Percentiles rank a stretch among this genome's conserved stretches.
These are phyloP conservation scores for Ustilago loliicola DNA, from an alignment of 1,284 basidiomycete genomes.

Conservation along the genomic window DNA sequence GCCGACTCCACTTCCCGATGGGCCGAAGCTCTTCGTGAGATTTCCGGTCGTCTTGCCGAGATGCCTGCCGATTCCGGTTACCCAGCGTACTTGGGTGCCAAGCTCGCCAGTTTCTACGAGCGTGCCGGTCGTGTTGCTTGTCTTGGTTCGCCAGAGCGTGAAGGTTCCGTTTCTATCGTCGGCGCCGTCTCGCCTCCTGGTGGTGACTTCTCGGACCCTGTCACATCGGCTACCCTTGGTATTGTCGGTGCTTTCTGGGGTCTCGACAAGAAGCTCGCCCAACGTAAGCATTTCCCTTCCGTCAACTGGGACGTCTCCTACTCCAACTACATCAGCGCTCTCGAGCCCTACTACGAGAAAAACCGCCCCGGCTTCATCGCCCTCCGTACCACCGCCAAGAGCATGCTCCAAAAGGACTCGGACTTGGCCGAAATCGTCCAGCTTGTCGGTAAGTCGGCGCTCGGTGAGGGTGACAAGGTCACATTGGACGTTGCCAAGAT, in stretches of 20 bases:
- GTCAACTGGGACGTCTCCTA: slow-evolving; percentile 99
- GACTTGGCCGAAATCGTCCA: slow-evolving; percentile 99
- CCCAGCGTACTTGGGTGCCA: slow-evolving; percentile 95
- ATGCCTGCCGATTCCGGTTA: slow-evolving; percentile 99
- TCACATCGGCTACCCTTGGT: slow-evolving; percentile 94
- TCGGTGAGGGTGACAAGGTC: slow-evolving; percentile 98
- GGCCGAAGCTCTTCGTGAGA: slow-evolving; percentile 99
- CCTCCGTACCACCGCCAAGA: slow-evolving; percentile 89
- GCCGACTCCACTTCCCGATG: slow-evolving; percentile 99
- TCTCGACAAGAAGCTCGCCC: slow-evolving; percentile 90
- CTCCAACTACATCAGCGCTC: slow-evolving; percentile 96
- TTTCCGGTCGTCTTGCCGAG: slow-evolving; percentile 97
- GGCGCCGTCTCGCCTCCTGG: slow-evolving; percentile 98
- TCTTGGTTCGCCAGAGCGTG: slow-evolving; percentile 87
- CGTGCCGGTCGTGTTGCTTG: slow-evolving; percentile 97
- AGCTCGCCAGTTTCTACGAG: slow-evolving; percentile 98
- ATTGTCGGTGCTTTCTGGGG: slow-evolving; percentile 94
- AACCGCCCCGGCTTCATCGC: slow-evolving; percentile 91
- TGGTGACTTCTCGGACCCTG: slow-evolving; percentile 99
- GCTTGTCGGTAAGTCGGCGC: slow-evolving; percentile 95
- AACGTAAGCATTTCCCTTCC: slow-evolving; percentile 97
- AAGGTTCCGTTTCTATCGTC: slow-evolving; percentile 96
- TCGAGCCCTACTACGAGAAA: slow-evolving; percentile 92
- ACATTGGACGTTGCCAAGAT: slow-evolving; percentile 96
- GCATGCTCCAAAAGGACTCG: slow-evolving; percentile 98